Evolutionary conservation across 768 basidiomycete genomes (phyloP).

Genomic region (Boletus subparvulus): DNA sequence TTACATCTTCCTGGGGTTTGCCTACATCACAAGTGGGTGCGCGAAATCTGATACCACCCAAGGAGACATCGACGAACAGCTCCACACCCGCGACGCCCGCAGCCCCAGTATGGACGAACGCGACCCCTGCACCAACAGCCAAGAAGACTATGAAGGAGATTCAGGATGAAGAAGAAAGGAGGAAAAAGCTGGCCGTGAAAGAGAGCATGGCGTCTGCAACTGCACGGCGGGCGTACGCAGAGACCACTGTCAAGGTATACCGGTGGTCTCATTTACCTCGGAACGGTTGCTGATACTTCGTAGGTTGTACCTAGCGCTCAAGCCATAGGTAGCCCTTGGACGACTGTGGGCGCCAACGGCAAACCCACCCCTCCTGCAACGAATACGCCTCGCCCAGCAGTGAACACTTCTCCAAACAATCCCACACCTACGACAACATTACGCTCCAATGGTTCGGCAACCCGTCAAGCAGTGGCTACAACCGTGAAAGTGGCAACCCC

Average conservation of each 20-base stretch:
- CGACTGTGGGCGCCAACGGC: constrained; percentile 80
- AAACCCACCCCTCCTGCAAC: constrained; percentile 43
- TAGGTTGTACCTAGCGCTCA: constrained; percentile 34
- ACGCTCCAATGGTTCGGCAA: constrained; percentile 40
- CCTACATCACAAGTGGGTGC: constrained; percentile 78
- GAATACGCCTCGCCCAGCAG: constrained; percentile 37
- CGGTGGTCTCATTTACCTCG: background rate
- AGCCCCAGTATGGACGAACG: constrained; percentile 72
- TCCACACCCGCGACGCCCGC: constrained; percentile 33
- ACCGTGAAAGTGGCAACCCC: constrained; percentile 28
- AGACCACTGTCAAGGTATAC: constrained; percentile 70
- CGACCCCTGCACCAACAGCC: constrained; percentile 48
- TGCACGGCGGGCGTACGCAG: constrained; percentile 74
- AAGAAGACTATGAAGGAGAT: constrained; percentile 99
- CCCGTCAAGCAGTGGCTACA: constrained; percentile 39
- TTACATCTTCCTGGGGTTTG: constrained; percentile 80
- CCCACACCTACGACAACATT: constrained; percentile 33
- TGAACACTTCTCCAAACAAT: constrained; percentile 28
- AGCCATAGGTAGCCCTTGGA: constrained; percentile 67
- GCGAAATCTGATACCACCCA: constrained; percentile 40
- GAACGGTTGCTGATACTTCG: constrained; percentile 4
- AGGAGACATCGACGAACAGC: constrained; percentile 38
- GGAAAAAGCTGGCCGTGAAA: constrained; percentile 66
- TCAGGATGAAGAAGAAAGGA: constrained; percentile 92
- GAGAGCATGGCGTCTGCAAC: constrained; percentile 57